Base-by-base conservation (phyloP, 2,329 filamentous ascomycete genomes). In the Domatiomyces globalis region DNA sequence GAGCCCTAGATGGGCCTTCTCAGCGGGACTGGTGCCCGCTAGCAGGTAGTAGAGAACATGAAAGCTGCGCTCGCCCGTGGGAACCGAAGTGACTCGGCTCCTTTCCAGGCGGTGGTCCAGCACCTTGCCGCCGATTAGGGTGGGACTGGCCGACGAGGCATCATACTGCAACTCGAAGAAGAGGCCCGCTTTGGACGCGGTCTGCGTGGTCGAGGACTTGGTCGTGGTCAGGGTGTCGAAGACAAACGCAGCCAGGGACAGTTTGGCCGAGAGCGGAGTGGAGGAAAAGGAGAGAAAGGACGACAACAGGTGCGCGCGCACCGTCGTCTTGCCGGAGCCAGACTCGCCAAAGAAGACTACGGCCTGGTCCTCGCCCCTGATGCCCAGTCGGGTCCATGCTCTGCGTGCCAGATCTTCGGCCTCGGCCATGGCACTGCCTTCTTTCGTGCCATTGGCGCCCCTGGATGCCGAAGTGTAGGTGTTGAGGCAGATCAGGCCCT, bases 161-260 rank as follows among this genome's bases (percentile, higher is more conserved):
- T 98, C 90, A 66, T 98, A 98, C 68, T 98, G 92, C 43, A 98
- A 76, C 67, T 98, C 92, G 66, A 92, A 92, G 65, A 94, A 95
- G 15, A 98, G 77, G 56, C 92, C 92, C 9, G 92, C 85, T 68
- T 96, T 96, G 48, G 90, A 96, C 25, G 92, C 92, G 1, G 87
- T 95, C 1, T 89, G 89, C 0, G 90, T 96, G 1, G 90, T 96
- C 33, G 89, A 83, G 1, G 90, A 94, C 71, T 98, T 98, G 22
- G 92, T 98, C 1, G 92, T 96, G 4, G 92, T 98, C 54, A 98
- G 77, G 1, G 87, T 85, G 65, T 98, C 92, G 66, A 98, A 98
- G 54, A 96, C 80, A 66, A 95, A 98, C 44, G 90, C 84, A 19
- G 90, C 90, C 48, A 94, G 83, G 2, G 90, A 95, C 18, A 95